Evolutionary conservation across 352 stramenopile genomes (phyloP), one percentile per base, ranked within the genome.

Genomic region (Phytophthora parvispora): DNA sequence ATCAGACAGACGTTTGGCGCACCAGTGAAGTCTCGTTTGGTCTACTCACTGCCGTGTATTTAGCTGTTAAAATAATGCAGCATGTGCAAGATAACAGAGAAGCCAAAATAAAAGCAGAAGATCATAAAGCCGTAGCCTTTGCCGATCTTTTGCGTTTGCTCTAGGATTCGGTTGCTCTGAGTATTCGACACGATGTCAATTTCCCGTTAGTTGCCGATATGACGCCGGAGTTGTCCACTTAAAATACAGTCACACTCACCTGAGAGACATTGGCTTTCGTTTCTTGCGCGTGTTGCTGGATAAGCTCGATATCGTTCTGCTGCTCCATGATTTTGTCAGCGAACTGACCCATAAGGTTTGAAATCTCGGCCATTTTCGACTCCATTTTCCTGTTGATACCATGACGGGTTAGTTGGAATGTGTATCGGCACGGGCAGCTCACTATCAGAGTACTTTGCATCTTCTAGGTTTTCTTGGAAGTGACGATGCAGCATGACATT

Each of bases 261-360:
- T 93, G 77, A 27, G 77, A 84, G 54, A 97, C 69, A 52, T 97
- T 97, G 52, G 69, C 72, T 27, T 83, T 91, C 16, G 87, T 93
- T 42, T 89, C 79, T 47, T 86, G 65, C 2, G 87, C 86, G 50
- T 97, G 83, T 6, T 85, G 64, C 16, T 94, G 82, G 31, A 97
- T 95, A 20, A 87, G 69, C 45, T 92, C 82, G 42, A 97, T 93
- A 42, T 95, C 87, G 2, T 67, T 79, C 34, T 95, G 85, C 49
- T 97, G 89, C 51, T 92, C 82, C 62, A 92, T 90, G 62, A 97
- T 92, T 43, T 97, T 94, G 64, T 94, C 82, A 0, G 89, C 77
- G 36, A 97, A 97, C 43, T 97, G 87, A 4, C 83, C 73, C 87
- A 97, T 95, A 40, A 97, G 76, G 50, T 80, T 89, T 8, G 87